phyloP scores from a whole-genome alignment of 2,329 filamentous ascomycete species.

The Colletotrichum simmondsii region DNA sequence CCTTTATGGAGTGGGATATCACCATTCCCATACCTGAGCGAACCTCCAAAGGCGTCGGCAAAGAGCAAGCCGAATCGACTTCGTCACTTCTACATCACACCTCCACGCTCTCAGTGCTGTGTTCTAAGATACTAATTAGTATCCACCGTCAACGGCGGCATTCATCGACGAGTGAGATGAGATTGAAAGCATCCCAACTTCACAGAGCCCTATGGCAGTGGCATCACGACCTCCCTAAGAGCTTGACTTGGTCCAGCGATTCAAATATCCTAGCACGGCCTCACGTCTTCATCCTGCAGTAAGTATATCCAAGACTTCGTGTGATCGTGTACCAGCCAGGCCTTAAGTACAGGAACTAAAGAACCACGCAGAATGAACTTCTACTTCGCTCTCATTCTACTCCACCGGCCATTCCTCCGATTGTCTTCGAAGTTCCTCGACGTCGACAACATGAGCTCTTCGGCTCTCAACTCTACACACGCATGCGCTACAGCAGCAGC shows the following conservation, averaged over 20 bases:
- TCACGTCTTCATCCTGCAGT: slow-evolving; percentile 13
- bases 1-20: slow-evolving; percentile 19
- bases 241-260: background rate
- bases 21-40: background rate
- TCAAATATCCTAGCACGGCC: background rate
- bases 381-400: slow-evolving; percentile 14
- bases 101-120: background rate
- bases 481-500: slow-evolving; percentile 1
- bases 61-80: background rate
- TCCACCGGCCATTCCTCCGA: slow-evolving; percentile 19
- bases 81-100: background rate
- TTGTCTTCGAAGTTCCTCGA: background rate
- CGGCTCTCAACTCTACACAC: background rate
- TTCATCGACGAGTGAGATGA: background rate
- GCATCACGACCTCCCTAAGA: background rate
- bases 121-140: background rate
- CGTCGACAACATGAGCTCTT: background rate
- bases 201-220: slow-evolving; percentile 13
- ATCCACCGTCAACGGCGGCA: background rate
- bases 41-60: background rate
- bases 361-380: background rate
- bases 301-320: background rate
- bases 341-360: background rate
- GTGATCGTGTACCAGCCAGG: no score
- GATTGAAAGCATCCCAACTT: background rate